Evolutionary conservation across 176 grass and related monocot genomes (phyloP).

Genomic region (Eleusine coracana): DNA sequence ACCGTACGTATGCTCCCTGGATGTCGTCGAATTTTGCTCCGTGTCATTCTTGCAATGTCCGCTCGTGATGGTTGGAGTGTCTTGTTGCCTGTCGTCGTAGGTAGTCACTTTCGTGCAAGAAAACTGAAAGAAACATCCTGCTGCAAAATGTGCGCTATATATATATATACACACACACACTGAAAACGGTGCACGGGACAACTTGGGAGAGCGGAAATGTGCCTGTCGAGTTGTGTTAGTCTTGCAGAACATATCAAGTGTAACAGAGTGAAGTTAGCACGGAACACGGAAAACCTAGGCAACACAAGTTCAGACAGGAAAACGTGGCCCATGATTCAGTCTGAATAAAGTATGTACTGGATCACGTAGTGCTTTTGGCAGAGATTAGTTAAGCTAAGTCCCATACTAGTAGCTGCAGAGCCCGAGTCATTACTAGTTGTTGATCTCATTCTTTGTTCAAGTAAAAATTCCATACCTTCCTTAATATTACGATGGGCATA

Average conservation of each 20-base stretch:
- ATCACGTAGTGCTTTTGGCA: conserved; percentile 1
- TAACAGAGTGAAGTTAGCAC: not conserved
- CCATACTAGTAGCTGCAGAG: conserved; percentile 18
- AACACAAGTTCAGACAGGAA: not conserved
- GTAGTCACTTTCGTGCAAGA: not conserved
- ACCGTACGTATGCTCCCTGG: not conserved
- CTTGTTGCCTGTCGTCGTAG: not conserved
- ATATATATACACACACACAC: too few relatives aligned
- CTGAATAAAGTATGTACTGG: conserved; percentile 6
- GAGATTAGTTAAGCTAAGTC: conserved; percentile 4
- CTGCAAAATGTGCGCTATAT: too few relatives aligned
- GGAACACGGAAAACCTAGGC: not conserved
- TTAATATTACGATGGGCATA: not conserved
- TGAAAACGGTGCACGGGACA: too few relatives aligned
- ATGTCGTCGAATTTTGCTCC: too few relatives aligned
- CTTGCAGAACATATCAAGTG: not conserved
- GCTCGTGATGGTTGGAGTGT: not conserved
- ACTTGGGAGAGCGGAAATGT: too few relatives aligned
- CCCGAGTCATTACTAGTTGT: not conserved
- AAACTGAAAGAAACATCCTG: not conserved
- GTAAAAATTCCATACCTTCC: not conserved
- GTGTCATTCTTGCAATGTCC: not conserved
- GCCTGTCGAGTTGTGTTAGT: not conserved
- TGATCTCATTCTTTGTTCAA: not conserved
- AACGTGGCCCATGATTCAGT: not conserved